A percentile compares a stretch with the other conserved stretches of the same genome.
These are phyloP conservation scores for Nicotiana attenuata DNA, from an alignment of 257 asterid species.

Conservation along the genomic window DNA sequence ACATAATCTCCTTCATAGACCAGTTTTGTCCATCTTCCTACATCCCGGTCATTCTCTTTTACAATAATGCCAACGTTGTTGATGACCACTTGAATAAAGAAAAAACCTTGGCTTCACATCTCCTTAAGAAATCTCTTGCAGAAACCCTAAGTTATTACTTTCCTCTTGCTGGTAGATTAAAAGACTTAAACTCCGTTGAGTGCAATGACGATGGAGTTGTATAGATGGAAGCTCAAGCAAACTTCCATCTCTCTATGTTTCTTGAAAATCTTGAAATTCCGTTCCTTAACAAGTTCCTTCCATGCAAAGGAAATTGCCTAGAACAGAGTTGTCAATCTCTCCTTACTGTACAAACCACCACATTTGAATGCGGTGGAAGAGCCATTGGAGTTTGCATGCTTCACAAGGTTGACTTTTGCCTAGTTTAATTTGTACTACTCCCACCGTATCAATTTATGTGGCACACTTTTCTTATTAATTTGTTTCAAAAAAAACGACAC, in stretches of 20 bases:
- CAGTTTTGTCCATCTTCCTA: slow-evolving; percentile 19
- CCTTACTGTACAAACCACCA: slow-evolving; percentile 7
- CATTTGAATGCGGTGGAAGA: slow-evolving; percentile 19
- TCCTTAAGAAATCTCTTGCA: slow-evolving; percentile 16
- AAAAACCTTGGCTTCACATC: neutral
- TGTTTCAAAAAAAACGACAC: too few species aligned
- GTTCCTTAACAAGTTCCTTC: slow-evolving; percentile 14
- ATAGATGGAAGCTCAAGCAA: slow-evolving; percentile 16
- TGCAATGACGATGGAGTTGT: slow-evolving; percentile 27
- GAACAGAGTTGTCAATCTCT: slow-evolving; percentile 10
- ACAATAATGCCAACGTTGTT: neutral
- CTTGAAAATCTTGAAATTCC: slow-evolving; percentile 19
- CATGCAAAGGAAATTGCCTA: slow-evolving; percentile 17
- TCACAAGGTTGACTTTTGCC: slow-evolving; percentile 11
- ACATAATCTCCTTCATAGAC: slow-evolving; percentile 19
- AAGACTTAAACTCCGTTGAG: slow-evolving; percentile 5
- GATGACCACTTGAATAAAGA: neutral
- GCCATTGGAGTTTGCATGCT: slow-evolving; percentile 22
- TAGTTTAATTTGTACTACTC: too few species aligned
- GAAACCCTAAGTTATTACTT: slow-evolving; percentile 17
- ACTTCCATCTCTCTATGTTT: slow-evolving; percentile 10
- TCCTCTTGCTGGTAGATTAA: slow-evolving; percentile 26
- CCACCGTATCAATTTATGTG: too few species aligned
- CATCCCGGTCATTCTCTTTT: slow-evolving; percentile 23
- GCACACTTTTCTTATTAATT: too few species aligned